A percentile compares a stretch with the other conserved stretches of the same genome.
These are phyloP conservation scores for Plasmodium fragile DNA, from an alignment of 169 alveolate genomes.

Conservation along the genomic window DNA sequence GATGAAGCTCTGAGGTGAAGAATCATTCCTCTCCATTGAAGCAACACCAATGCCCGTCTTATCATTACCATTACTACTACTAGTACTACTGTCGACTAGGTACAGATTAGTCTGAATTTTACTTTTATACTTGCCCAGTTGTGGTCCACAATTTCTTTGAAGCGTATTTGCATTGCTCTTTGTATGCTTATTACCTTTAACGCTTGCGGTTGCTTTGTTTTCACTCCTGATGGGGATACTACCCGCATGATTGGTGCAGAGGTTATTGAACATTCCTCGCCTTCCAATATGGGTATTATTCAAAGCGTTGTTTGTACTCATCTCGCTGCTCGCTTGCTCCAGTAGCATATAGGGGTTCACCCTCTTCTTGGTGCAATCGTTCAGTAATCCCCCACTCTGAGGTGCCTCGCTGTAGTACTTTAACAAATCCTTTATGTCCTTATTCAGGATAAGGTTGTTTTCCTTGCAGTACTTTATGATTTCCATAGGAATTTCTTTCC, in stretches of 20 bases:
- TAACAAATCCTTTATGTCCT: not conserved
- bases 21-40: not conserved
- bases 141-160: not conserved
- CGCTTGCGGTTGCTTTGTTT: not conserved
- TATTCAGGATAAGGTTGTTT: not conserved
- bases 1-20: not conserved
- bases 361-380: not conserved
- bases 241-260: not conserved
- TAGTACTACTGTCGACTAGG: not conserved
- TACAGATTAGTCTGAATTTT: not conserved
- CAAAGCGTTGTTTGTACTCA: not conserved
- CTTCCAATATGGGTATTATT: not conserved
- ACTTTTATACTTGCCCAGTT: not conserved
- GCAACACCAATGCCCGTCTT: not conserved
- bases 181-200: not conserved
- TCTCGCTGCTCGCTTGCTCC: not conserved
- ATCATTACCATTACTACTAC: not conserved
- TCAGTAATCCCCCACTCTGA: not conserved
- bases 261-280: not conserved
- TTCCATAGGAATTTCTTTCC: not conserved
- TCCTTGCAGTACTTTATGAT: conserved; percentile 14
- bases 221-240: not conserved
- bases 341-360: not conserved
- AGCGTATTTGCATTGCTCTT: not conserved
- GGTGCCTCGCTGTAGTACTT: not conserved